Evolutionary conservation across 768 basidiomycete species (phyloP), one percentile per base, ranked within the genome.

Genomic region (Cystofilobasidium bisporidii): DNA sequence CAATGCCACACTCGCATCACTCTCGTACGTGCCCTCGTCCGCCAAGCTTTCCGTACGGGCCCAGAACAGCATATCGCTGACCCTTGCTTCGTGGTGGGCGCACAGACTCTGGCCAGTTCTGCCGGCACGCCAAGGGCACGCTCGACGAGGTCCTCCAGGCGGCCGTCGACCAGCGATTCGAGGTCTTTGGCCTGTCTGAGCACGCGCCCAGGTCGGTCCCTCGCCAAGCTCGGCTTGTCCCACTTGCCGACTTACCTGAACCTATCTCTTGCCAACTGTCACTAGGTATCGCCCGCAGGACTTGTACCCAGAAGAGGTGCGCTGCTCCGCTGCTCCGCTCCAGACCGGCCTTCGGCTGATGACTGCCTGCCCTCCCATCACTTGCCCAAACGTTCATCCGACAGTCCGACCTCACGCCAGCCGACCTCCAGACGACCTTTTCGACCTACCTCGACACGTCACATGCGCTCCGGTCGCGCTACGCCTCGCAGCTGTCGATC

Each of bases 291-390:
- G 90, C 66, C 66, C 72, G 1, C 76, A 82, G 40, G 92, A 99
- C 75, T 79, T 98, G 33, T 98, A 96, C 76, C 93, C 94, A 24
- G 96, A 98, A 80, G 96, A 99, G 85, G 92, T 93, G 74, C 72
- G 79, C 60, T 32, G 28, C 22, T 15, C 11, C 40, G 33, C 17
- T 15, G 20, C 40, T 9, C 22, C 20, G 22, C 33, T 59, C 22
- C 22, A n/a, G n/a, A n/a, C n/a, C n/a, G n/a, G n/a, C n/a, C n/a
- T n/a, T n/a, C n/a, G 36, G 36, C 36, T 36, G 36, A 36, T 36
- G 36, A 36, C 15, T 22, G 24, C 41, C n/a, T 12, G 3, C 28
- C 28, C 24, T 9, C n/a, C 50, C 50, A n/a, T n/a, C 28, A 14
- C 53, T 60, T 22, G 1, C n/a, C n/a, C n/a, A n/a, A n/a, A n/a